Percentiles rank a stretch among this genome's conserved stretches.
Conservation (phyloP, 2,329 filamentous ascomycete genomes). For the Coleophoma crateriformis region DNA sequence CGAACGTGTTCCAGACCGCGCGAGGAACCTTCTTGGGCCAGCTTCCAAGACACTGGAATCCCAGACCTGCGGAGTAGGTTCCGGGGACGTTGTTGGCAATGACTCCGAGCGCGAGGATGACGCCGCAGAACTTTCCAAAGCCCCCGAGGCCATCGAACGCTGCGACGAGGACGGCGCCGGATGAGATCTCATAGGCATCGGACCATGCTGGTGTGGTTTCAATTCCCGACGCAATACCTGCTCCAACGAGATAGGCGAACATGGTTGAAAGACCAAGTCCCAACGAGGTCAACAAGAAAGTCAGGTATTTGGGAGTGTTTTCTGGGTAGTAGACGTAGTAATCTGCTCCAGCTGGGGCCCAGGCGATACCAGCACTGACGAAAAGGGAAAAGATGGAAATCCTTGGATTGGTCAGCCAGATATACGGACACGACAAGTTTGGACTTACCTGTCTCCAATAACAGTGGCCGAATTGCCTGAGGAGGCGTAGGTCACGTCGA, state of each 20-base stretch:
- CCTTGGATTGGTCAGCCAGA: too few relatives aligned
- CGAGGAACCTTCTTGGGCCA: constrained; percentile 52
- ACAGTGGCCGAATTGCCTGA: constrained; percentile 42
- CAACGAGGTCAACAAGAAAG: constrained; percentile 48
- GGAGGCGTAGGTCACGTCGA: constrained; percentile 46
- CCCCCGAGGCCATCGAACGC: constrained; percentile 49
- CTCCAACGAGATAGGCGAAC: constrained; percentile 53
- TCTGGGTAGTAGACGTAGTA: constrained; percentile 58
- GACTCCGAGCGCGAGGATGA: constrained; percentile 55
- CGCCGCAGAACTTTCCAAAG: constrained; percentile 61
- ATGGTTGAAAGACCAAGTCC: constrained; percentile 51
- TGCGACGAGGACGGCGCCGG: constrained; percentile 57
- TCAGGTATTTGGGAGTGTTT: constrained; percentile 36
- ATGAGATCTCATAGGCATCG: constrained; percentile 50
- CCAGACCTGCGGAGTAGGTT: constrained; percentile 57
- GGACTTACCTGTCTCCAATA: constrained; percentile 37
- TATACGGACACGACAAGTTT: too few relatives aligned
- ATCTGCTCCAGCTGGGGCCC: constrained; percentile 53
- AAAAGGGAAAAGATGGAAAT: constrained; percentile 66
- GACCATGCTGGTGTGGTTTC: constrained; percentile 42
- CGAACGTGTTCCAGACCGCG: constrained; percentile 35
- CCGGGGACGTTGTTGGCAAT: constrained; percentile 59
- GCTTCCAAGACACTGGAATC: constrained; percentile 56
- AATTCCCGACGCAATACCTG: constrained; percentile 54
- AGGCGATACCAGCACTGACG: constrained; percentile 57